Conservation (phyloP, 1,139 yeast genomes). For the Taiozyma sp. region DNA sequence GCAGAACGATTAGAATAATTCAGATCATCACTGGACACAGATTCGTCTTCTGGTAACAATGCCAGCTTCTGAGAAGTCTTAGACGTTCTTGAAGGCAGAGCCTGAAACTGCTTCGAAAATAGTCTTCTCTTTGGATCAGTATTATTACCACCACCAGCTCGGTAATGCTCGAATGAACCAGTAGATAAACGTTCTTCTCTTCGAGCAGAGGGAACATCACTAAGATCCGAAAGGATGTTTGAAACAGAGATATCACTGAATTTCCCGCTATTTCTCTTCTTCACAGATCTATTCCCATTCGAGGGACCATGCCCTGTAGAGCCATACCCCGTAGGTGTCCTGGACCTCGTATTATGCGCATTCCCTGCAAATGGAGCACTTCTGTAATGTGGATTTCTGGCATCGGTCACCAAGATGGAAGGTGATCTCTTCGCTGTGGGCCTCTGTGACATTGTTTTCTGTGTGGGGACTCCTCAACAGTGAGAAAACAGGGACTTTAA, state of each 20-base stretch:
- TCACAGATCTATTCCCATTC: slow-evolving; percentile 1
- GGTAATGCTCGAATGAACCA: slow-evolving; percentile 22
- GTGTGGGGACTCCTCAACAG: not conserved
- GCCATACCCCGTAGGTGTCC: not conserved
- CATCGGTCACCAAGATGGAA: slow-evolving; percentile 88
- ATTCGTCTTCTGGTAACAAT: slow-evolving; percentile 69
- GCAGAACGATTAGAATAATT: not conserved
- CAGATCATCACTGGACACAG: slow-evolving; percentile 17
- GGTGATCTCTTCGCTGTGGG: slow-evolving; percentile 90
- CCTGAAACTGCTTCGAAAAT: slow-evolving; percentile 56
- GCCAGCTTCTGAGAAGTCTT: slow-evolving; percentile 84
- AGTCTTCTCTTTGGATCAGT: slow-evolving; percentile 17
- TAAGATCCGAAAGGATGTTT: slow-evolving; percentile 63
- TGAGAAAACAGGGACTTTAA: not conserved
- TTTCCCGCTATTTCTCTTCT: slow-evolving; percentile 26
- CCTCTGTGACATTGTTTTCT: slow-evolving; percentile 26
- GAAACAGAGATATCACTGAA: slow-evolving; percentile 73
- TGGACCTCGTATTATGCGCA: slow-evolving; percentile 15
- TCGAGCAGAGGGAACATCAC: slow-evolving; percentile 74
- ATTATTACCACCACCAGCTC: slow-evolving; percentile 3
- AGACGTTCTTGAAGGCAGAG: slow-evolving; percentile 81
- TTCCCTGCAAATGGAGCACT: slow-evolving; percentile 81
- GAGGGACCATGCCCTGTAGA: not conserved
- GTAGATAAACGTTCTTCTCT: slow-evolving; percentile 32
- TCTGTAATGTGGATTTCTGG: slow-evolving; percentile 60